Percentiles rank a stretch among this genome's conserved stretches.
Evolutionary conservation across 352 stramenopile genomes (phyloP).

Genomic region (Globisporangium solare): DNA sequence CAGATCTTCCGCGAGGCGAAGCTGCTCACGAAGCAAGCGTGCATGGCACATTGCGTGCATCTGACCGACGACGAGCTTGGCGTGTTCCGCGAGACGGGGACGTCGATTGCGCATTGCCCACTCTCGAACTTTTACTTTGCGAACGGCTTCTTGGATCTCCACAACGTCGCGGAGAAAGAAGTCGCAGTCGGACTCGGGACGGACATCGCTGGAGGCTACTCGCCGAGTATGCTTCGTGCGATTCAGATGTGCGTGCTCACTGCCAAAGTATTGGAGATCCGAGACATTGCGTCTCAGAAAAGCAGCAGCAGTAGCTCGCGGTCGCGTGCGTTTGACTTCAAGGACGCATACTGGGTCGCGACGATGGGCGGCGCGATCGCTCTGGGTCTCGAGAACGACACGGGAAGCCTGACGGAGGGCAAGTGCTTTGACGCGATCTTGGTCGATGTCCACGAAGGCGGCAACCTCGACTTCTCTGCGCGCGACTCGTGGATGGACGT

Average conservation of each 20-base stretch:
- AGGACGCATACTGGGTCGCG: constrained; percentile 85
- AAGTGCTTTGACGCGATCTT: constrained; percentile 87
- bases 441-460: constrained; percentile 39
- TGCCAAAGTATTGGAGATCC: constrained; percentile 52
- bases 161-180: constrained; percentile 38
- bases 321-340: constrained; percentile 43
- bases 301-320: neutral
- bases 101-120: constrained; percentile 86
- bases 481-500: constrained; percentile 38
- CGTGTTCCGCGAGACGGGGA: constrained; percentile 38
- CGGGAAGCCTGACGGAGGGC: constrained; percentile 72
- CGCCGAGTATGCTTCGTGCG: constrained; percentile 83
- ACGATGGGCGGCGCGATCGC: constrained; percentile 81
- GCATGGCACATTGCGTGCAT: constrained; percentile 88
- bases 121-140: constrained; percentile 91
- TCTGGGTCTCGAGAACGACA: constrained; percentile 59
- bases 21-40: constrained; percentile 60
- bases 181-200: constrained; percentile 79
- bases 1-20: constrained; percentile 61
- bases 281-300: constrained; percentile 16
- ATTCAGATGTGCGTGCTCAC: constrained; percentile 81
- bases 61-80: constrained; percentile 57
- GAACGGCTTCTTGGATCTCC: constrained; percentile 57
- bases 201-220: constrained; percentile 90
- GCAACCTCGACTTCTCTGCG: constrained; percentile 51